Evolutionary conservation across 192 early-diverging fungal species (phyloP), one percentile per base, ranked within the genome.

Genomic region (Gryganskiella cystojenkinii): DNA sequence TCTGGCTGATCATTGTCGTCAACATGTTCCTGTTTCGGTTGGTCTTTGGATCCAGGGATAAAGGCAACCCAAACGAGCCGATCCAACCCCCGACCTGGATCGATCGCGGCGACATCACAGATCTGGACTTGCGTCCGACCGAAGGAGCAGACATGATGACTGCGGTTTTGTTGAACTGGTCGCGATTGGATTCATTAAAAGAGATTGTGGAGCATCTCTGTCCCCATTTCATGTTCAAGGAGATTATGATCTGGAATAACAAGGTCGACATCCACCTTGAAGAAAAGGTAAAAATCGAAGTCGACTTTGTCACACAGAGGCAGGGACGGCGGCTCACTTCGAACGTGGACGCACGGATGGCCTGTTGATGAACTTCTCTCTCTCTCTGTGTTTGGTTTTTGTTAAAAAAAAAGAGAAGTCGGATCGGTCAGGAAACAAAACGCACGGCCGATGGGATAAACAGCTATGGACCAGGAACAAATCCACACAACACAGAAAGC

Each of bases 161-260:
- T 4, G 80, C 84, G 2, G 81, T 88, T 24, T 25, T 86, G 14
- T 55, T 84, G 0, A 79, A 74, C 24, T 57, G 71, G 61, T 66
- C 69, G 35, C 46, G 80, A 35, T 43, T 84, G 35, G 82, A 81
- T 11, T 78, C 69, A 17, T 30, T 88, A 11, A 79, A 82, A 56
- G 71, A 82, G 46, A 82, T 85, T 28, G 72, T 88, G 6, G 67
- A 80, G 20, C 70, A 85, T 28, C 53, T 86, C n/a, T 88, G 87
- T 56, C 73, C 80, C 28, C 83, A 86, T 51, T 64, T 80, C n/a
- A 86, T 88, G 82, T 88, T 88, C 70, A 78, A 83, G 47, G 79
- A 73, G 37, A 78, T 85, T 20, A 80, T 86, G 64, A 81, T 88
- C 43, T 88, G 87, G 87, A 84, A 85, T 45, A 83, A 88, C 63